A percentile compares a stretch with the other conserved stretches of the same genome.
Evolutionary conservation across 306 rosid species (phyloP).

Genomic region (Sicyos edulis): DNA sequence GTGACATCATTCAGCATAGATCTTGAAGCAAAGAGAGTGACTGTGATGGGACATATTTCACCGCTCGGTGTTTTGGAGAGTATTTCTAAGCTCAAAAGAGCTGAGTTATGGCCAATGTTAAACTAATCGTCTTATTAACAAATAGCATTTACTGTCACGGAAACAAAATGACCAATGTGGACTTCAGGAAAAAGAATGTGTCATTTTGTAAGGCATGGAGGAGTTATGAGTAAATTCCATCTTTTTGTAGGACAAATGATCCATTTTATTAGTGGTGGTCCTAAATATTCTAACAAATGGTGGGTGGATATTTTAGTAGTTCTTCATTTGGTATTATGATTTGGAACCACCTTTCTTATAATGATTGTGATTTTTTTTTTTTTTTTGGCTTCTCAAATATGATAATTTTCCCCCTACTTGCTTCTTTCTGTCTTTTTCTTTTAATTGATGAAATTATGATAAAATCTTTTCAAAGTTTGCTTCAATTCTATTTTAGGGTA

Average conservation of each 20-base stretch:
- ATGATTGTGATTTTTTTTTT: background rate
- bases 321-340: background rate
- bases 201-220: background rate
- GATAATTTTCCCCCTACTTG: too few species aligned
- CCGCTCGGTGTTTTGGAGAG: conserved; percentile 68
- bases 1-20: conserved; percentile 87
- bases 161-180: background rate
- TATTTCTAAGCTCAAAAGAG: conserved; percentile 80
- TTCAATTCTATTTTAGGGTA: too few species aligned
- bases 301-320: background rate
- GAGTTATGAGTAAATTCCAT: too few species aligned
- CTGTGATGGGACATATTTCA: conserved; percentile 84
- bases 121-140: background rate
- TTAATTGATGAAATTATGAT: too few species aligned
- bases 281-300: background rate
- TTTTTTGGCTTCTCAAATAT: background rate
- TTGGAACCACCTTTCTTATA: background rate
- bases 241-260: too few species aligned
- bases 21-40: conserved; percentile 74
- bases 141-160: background rate
- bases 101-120: conserved; percentile 38
- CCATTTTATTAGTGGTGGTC: background rate
- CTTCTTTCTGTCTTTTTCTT: too few species aligned
- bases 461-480: too few species aligned
- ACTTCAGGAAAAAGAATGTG: background rate